Evolutionary conservation across 1,284 basidiomycete species (phyloP).

Genomic region (Sporisorium iseilematis-ciliati): DNA sequence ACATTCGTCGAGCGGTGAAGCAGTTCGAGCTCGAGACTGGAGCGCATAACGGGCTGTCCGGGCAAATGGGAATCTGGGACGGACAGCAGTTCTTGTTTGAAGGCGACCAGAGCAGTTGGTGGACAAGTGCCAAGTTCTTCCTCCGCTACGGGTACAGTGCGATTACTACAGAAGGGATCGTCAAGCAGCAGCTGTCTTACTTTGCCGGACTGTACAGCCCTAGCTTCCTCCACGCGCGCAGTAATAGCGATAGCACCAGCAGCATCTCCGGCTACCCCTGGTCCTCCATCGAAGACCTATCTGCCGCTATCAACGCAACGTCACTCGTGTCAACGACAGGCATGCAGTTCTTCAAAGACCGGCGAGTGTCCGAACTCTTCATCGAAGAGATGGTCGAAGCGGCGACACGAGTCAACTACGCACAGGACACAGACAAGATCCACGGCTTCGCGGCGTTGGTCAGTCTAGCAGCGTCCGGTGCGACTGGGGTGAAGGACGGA

Average conservation of each 20-base stretch:
- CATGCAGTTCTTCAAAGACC: conserved; percentile 64
- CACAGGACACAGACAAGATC: conserved; percentile 77
- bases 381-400: conserved; percentile 84
- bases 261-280: conserved; percentile 72
- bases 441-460: conserved; percentile 83
- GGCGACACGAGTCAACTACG: conserved; percentile 89
- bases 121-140: conserved; percentile 63
- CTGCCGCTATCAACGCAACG: conserved; percentile 74
- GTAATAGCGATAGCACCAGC: neutral
- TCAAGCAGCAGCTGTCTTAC: conserved; percentile 71
- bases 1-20: conserved; percentile 69
- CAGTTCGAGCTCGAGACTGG: conserved; percentile 37
- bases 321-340: conserved; percentile 34
- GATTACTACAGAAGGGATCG: conserved; percentile 73
- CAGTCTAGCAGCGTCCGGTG: conserved; percentile 80
- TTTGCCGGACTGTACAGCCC: conserved; percentile 77
- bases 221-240: conserved; percentile 72
- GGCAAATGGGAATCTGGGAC: conserved; percentile 78
- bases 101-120: conserved; percentile 60
- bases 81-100: conserved; percentile 73
- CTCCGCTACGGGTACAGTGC: conserved; percentile 85
- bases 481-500: conserved; percentile 79
- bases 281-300: conserved; percentile 76
- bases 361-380: conserved; percentile 57
- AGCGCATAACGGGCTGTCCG: conserved; percentile 24